Base-by-base conservation (phyloP, 2,329 filamentous ascomycete species). In the Sporothrix protearum region DNA sequence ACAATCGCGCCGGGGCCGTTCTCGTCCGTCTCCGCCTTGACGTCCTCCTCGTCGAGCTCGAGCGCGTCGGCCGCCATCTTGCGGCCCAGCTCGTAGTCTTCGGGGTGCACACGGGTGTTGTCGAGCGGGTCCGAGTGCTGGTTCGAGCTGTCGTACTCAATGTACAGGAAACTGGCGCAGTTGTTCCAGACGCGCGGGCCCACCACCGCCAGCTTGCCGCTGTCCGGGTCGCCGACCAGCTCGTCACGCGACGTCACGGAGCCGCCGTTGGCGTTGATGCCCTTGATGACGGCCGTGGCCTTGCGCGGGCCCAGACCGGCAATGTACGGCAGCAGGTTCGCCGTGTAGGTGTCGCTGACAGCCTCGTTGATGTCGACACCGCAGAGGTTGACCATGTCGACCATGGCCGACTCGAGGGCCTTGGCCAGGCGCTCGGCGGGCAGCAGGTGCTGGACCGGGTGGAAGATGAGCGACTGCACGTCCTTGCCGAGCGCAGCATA, bases 51-150 rank as follows among this genome's bases (percentile, higher is more conserved):
- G 76, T 99, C 96, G 75, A 99, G 86, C 79, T 97, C 95, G 64
- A 99, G 85, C 19, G 96, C 96, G 84, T 99, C 96, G 3, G 96
- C 96, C 25, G 96, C 96, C 91, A 99, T 98, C 82, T 99, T 99
- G 76, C 95, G 92, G 66, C 94, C 96, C 73, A 99, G 90, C 76
- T 99, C 96, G 80, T 99, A 99, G 79, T 99, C 96, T 83, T 99
- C 96, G 1, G 96, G 96, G 78, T 99, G 96, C 22, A 99, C 94
- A 83, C 96, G 92, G 63, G 96, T 99, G 79, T 96, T 97, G 81
- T 99, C 96, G 33, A 99, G 86, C 72, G 96, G 97, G 79, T 99
- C 96, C 0, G 94, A 93, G 16, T 92, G 87, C 1, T 90, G 87
- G 76, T 93, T 93, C 16, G 90, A 89, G n/a, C 89, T 86, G 75